These are phyloP conservation scores for Nematocida ausubeli DNA, from an alignment of 371 early-diverging fungal species.

Conservation along the genomic window DNA sequence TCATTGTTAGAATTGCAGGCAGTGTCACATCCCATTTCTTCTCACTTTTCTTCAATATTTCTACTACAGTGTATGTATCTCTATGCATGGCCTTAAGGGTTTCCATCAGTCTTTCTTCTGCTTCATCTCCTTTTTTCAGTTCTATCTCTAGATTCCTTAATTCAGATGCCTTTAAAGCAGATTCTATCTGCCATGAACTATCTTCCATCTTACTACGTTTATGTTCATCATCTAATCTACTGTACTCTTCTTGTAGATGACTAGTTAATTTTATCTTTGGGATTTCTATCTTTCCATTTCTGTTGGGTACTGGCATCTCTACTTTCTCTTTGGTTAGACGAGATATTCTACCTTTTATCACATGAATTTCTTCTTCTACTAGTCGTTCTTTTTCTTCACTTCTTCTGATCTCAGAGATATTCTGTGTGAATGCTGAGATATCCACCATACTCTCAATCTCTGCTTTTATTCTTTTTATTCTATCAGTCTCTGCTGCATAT, in stretches of 20 bases:
- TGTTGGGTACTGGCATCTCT: conserved; percentile 38
- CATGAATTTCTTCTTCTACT: conserved; percentile 28
- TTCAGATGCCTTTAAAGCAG: conserved; percentile 41
- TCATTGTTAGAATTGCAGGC: conserved; percentile 64
- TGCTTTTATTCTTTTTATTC: neutral
- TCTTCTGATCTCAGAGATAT: neutral
- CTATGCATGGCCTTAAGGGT: conserved; percentile 60
- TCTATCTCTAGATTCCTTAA: conserved; percentile 54
- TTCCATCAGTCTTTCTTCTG: conserved; percentile 57
- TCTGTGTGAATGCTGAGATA: neutral
- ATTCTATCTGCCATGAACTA: conserved; percentile 52
- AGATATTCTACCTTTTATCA: conserved; percentile 20
- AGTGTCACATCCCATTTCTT: conserved; percentile 64
- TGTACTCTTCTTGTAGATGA: conserved; percentile 2
- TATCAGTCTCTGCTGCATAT: conserved; percentile 10
- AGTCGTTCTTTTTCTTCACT: conserved; percentile 35
- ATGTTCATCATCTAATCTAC: conserved; percentile 48
- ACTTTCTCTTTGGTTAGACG: conserved; percentile 17
- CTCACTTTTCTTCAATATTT: conserved; percentile 62
- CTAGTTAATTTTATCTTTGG: neutral
- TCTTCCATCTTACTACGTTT: conserved; percentile 38
- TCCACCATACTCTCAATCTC: neutral
- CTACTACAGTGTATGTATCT: conserved; percentile 67
- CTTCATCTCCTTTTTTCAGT: conserved; percentile 52
- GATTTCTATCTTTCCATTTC: conserved; percentile 16